These are phyloP conservation scores for Phragmites australis DNA, from an alignment of 176 grass and related monocot genomes.

Conservation along the genomic window DNA sequence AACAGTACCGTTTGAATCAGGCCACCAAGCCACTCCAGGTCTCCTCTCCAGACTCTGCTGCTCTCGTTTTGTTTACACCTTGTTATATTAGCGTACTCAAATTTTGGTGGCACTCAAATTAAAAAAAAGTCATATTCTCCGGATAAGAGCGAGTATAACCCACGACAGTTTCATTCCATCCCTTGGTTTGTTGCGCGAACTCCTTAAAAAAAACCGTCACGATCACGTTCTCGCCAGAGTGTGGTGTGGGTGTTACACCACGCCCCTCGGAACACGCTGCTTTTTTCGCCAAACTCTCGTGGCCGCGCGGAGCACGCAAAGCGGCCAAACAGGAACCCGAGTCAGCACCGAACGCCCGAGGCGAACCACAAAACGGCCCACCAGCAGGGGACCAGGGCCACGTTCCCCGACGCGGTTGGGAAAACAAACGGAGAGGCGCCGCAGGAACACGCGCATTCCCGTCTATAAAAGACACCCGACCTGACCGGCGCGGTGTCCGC, in stretches of 20 bases:
- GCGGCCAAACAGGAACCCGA: background rate
- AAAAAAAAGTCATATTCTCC: too few relatives aligned
- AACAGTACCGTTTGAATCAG: too few relatives aligned
- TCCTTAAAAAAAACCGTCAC: background rate
- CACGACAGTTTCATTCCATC: background rate
- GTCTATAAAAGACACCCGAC: conserved; percentile 4
- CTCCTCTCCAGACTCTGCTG: too few relatives aligned
- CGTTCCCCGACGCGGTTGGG: conserved; percentile 30
- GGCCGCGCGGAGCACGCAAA: background rate
- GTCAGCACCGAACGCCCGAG: background rate
- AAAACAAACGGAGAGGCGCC: background rate
- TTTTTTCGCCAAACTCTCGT: background rate
- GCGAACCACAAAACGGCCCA: background rate
- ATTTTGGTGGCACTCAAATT: too few relatives aligned
- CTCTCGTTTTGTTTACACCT: too few relatives aligned
- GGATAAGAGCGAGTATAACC: too few relatives aligned
- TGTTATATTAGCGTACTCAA: too few relatives aligned
- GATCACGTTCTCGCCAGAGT: background rate
- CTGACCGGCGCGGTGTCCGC: background rate
- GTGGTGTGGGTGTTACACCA: background rate
- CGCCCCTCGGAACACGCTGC: background rate
- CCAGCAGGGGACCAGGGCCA: background rate
- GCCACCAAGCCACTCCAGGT: too few relatives aligned
- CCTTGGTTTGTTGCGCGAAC: background rate
- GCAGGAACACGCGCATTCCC: background rate